Conservation (phyloP, 495 filamentous ascomycete genomes). For the Penicillium parvum region DNA sequence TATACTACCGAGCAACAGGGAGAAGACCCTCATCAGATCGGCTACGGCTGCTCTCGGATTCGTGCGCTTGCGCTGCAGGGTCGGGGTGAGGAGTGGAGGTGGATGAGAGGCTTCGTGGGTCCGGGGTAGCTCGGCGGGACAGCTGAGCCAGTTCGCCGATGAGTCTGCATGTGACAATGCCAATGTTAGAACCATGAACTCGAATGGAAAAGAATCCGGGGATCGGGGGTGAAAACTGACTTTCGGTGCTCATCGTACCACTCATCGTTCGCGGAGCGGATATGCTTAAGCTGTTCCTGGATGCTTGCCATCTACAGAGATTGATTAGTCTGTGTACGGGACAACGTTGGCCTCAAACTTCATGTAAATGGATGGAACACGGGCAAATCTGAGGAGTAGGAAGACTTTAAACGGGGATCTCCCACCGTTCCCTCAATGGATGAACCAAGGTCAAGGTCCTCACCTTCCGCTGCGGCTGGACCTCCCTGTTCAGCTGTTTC, state of each 20-base stretch:
- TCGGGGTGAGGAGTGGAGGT: conserved; percentile 35
- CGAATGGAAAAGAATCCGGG: not conserved
- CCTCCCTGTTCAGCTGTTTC: conserved; percentile 32
- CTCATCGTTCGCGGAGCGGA: conserved; percentile 42
- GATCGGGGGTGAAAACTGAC: conserved; percentile 21
- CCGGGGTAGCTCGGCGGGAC: conserved; percentile 33
- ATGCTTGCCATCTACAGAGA: conserved; percentile 46
- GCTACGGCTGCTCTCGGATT: conserved; percentile 19
- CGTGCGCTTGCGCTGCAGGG: conserved; percentile 11
- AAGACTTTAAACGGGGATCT: conserved; percentile 38
- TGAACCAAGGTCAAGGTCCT: conserved; percentile 51
- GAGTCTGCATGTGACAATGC: conserved; percentile 27
- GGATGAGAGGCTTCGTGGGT: conserved; percentile 29
- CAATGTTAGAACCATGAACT: not conserved
- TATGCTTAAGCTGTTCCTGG: conserved; percentile 50
- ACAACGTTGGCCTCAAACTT: conserved; percentile 17
- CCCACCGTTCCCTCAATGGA: conserved; percentile 54
- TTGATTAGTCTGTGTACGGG: conserved; percentile 20
- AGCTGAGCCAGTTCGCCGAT: conserved; percentile 41
- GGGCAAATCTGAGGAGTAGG: conserved; percentile 33
- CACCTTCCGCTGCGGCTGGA: conserved; percentile 46
- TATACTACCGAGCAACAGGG: conserved; percentile 7
- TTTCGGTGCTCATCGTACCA: conserved; percentile 45
- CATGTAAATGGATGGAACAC: conserved; percentile 35
- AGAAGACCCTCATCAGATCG: conserved; percentile 6